phyloP scores from a whole-genome alignment of 1,284 basidiomycete genomes.

The Ceratobasidium papillatum region DNA sequence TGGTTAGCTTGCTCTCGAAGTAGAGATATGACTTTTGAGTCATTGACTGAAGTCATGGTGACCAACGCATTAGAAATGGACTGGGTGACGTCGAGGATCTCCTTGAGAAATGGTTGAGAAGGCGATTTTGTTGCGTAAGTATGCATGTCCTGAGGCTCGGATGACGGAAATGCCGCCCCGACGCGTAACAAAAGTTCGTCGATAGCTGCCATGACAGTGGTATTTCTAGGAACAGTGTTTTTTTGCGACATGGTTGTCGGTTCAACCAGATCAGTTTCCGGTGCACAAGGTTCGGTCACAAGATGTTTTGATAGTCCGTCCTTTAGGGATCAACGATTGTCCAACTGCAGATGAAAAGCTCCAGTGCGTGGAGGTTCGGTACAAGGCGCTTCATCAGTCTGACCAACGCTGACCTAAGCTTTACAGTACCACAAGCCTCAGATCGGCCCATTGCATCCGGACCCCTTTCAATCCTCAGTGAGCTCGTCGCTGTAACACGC shows the following conservation, averaged over 20 bases:
- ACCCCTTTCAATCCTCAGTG: background rate
- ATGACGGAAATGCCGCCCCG: conserved; percentile 20
- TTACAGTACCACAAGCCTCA: conserved; percentile 16
- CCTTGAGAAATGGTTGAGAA: conserved; percentile 26
- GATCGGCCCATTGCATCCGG: conserved; percentile 10
- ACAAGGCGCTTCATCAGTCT: background rate
- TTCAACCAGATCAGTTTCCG: too few species aligned
- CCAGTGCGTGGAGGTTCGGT: background rate
- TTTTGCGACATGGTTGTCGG: too few species aligned
- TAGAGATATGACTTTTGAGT: conserved; percentile 23
- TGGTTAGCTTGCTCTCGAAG: conserved; percentile 32
- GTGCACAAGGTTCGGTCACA: too few species aligned
- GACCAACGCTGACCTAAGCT: background rate
- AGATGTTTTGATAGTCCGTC: too few species aligned
- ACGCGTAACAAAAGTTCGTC: conserved; percentile 21
- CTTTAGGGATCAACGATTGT: background rate
- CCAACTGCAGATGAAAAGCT: background rate
- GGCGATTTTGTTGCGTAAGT: conserved; percentile 25
- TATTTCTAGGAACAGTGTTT: background rate
- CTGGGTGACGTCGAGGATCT: conserved; percentile 19
- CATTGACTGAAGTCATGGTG: conserved; percentile 5
- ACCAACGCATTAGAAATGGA: conserved; percentile 14
- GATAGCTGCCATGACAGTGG: conserved; percentile 12
- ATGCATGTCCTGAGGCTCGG: conserved; percentile 34
- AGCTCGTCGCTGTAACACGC: conserved; percentile 12